Conservation (phyloP, 805 yeast species). For the Ogataea paradorogensis region DNA sequence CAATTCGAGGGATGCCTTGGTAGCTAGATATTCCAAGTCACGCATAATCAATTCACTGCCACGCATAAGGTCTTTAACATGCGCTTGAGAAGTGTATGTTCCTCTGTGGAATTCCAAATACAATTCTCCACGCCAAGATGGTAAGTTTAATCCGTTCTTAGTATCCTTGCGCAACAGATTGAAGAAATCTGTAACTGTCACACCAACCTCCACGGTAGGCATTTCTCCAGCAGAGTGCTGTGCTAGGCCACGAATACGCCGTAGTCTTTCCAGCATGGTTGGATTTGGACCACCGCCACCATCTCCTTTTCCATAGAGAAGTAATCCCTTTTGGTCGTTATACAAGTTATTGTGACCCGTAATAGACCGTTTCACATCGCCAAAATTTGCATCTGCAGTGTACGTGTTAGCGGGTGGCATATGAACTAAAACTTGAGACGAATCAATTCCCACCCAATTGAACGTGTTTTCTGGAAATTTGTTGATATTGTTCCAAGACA, state of each 20-base stretch:
- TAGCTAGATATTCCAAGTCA: constrained; percentile 81
- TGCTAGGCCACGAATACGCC: constrained; percentile 86
- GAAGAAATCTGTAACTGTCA: constrained; percentile 77
- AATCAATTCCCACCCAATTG: constrained; percentile 94
- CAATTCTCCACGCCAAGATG: constrained; percentile 90
- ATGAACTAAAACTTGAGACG: constrained; percentile 88
- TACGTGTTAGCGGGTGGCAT: constrained; percentile 98
- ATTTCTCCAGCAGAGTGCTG: constrained; percentile 71
- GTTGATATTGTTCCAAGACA: constrained; percentile 96
- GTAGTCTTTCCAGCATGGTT: constrained; percentile 87
- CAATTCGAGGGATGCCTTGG: constrained; percentile 60
- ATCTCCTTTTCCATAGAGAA: constrained; percentile 91
- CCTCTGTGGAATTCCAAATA: constrained; percentile 96
- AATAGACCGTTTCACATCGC: constrained; percentile 82
- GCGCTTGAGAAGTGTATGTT: constrained; percentile 92
- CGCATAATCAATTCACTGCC: constrained; percentile 70
- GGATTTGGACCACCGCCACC: constrained; percentile 99
- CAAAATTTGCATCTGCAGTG: constrained; percentile 89
- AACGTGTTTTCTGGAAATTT: constrained; percentile 86
- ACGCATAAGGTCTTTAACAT: constrained; percentile 78
- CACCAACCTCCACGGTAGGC: constrained; percentile 79
- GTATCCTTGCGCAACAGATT: constrained; percentile 61
- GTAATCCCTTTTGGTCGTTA: constrained; percentile 73
- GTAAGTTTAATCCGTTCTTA: constrained; percentile 62
- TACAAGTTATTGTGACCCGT: constrained; percentile 81